phyloP scores from a whole-genome alignment of 1,139 yeast species.

The Blastobotrys ciferrii region DNA sequence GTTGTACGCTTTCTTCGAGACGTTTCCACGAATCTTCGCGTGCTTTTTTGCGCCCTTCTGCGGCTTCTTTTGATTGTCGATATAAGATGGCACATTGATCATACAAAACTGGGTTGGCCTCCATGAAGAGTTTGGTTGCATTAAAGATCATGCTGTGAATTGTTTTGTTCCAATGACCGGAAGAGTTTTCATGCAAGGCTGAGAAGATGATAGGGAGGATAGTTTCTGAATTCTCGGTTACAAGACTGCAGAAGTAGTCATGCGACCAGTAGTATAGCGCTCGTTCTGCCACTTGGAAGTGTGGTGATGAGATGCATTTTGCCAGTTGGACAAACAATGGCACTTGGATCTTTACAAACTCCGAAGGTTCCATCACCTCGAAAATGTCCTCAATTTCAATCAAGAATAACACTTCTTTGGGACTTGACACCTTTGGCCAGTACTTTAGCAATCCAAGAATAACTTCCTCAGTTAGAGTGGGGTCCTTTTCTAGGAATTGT shows the following conservation, averaged over 20 bases:
- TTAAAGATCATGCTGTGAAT: slow-evolving; percentile 88
- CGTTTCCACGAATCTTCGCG: slow-evolving; percentile 75
- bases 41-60: slow-evolving; percentile 53
- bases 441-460: slow-evolving; percentile 86
- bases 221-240: slow-evolving; percentile 86
- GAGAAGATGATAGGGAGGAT: slow-evolving; percentile 91
- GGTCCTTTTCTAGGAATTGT: slow-evolving; percentile 94
- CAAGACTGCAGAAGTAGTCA: slow-evolving; percentile 85
- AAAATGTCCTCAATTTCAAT: slow-evolving; percentile 96
- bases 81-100: slow-evolving; percentile 89
- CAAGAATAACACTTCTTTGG: slow-evolving; percentile 92
- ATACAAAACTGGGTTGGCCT: slow-evolving; percentile 84
- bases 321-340: slow-evolving; percentile 93
- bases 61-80: slow-evolving; percentile 70
- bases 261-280: slow-evolving; percentile 93
- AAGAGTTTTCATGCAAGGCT: slow-evolving; percentile 74
- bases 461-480: slow-evolving; percentile 87
- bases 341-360: slow-evolving; percentile 86
- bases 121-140: slow-evolving; percentile 90
- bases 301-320: slow-evolving; percentile 91
- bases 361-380: slow-evolving; percentile 93
- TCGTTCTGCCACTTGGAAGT: slow-evolving; percentile 96
- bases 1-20: slow-evolving; percentile 56
- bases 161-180: slow-evolving; percentile 81
- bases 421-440: slow-evolving; percentile 97